A percentile compares a stretch with the other conserved stretches of the same genome.
These are phyloP conservation scores for Styphnolobium japonicum DNA, from an alignment of 306 rosid genomes.

Conservation along the genomic window DNA sequence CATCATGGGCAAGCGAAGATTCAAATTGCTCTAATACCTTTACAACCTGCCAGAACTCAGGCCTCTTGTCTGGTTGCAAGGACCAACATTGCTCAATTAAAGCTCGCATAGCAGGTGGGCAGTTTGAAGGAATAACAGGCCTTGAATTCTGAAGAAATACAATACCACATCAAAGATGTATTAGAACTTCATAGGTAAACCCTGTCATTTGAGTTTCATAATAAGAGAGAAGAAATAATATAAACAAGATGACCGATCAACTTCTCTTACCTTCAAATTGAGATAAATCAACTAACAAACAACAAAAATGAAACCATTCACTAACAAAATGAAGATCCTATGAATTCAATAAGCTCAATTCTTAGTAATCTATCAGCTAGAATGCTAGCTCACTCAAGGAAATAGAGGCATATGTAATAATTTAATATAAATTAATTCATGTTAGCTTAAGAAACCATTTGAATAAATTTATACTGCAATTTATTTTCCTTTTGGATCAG, in stretches of 20 bases:
- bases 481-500: background rate
- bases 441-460: background rate
- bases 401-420: conserved; percentile 3
- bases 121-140: conserved; percentile 65
- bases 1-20: conserved; percentile 62
- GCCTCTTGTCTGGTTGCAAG: conserved; percentile 73
- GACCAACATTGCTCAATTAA: conserved; percentile 94
- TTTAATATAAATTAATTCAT: conserved; percentile 1
- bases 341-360: background rate
- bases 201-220: background rate
- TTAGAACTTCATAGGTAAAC: conserved; percentile 26
- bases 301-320: no score
- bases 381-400: conserved; percentile 6
- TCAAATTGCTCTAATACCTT: conserved; percentile 80
- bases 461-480: background rate
- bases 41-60: conserved; percentile 88
- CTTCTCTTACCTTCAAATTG: background rate
- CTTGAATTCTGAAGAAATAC: conserved; percentile 59
- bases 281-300: background rate
- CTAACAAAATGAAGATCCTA: no score
- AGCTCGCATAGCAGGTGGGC: conserved; percentile 73
- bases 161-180: conserved; percentile 1
- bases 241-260: background rate
- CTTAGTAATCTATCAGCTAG: conserved; percentile 12
- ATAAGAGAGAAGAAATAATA: background rate